Evolutionary conservation across 2,329 filamentous ascomycete genomes (phyloP), one percentile per base, ranked within the genome.

Genomic region (Dryadomyces sulphureus): DNA sequence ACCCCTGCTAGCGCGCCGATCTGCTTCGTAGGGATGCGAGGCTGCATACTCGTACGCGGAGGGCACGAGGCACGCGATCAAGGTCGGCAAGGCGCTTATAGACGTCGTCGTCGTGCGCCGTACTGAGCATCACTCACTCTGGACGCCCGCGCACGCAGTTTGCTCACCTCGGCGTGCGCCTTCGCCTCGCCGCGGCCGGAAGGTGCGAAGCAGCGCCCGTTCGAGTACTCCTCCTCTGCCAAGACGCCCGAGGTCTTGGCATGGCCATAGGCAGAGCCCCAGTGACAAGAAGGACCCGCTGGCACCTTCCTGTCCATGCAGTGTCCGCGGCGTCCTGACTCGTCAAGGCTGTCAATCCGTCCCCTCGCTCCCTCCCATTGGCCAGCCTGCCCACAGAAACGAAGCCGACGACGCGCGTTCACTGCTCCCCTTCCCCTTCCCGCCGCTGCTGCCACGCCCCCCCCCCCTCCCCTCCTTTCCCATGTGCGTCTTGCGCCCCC

Each of bases 361-460:
- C 47, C 45, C 48, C 46, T 47, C 46, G 47, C 32, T 11, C 4
- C 6, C 24, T 20, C 12, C 30, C 27, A 54, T 54, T 54, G 52
- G 52, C 40, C 34, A 20, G 47, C 32, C 12, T 36, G 42, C 19
- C 27, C 45, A 24, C 32, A 34, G 43, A 43, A 39, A 45, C 22
- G 16, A 24, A 8, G 20, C n/a, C 24, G 35, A 32, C 43, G 52
- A 54, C 52, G 52, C 52, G 52, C 52, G 52, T 54, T 54, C 52
- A 47, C 45, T 49, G 46, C 46, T 47, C 50, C 44, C 42, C 35
- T 32, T 35, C 38, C 36, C 32, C 41, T 22, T 43, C 27, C 19
- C 32, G 16, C 12, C 32, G n/a, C 30, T 35, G 27, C 16, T 25
- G 22, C 30, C 45, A 43, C 45, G 22, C 45, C 45, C 45, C n/a